These are phyloP conservation scores for Peribolospora kevripleyi DNA, from an alignment of 768 basidiomycete genomes.

Conservation along the genomic window DNA sequence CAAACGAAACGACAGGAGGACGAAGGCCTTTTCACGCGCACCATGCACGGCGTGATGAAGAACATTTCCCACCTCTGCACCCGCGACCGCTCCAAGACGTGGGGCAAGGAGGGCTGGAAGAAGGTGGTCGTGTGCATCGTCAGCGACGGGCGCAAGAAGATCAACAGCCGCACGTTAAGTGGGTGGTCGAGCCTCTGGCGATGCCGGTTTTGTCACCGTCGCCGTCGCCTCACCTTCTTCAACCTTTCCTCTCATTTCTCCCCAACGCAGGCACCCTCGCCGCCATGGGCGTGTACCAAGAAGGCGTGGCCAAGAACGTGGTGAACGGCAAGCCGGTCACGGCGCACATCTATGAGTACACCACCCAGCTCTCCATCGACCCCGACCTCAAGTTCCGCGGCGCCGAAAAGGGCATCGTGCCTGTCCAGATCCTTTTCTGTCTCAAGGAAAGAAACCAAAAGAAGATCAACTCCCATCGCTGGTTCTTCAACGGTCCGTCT, in stretches of 20 bases:
- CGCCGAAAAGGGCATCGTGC: conserved; percentile 52
- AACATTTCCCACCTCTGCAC: conserved; percentile 74
- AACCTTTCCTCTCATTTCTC: not conserved
- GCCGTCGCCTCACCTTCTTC: not conserved
- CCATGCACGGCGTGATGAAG: conserved; percentile 91
- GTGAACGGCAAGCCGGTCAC: conserved; percentile 61
- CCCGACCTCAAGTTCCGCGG: conserved; percentile 61
- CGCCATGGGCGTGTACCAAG: conserved; percentile 83
- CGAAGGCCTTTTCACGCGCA: conserved; percentile 63
- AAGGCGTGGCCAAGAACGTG: conserved; percentile 52
- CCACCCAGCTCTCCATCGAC: conserved; percentile 34
- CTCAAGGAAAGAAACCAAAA: conserved; percentile 82
- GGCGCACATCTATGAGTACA: conserved; percentile 74
- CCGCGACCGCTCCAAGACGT: conserved; percentile 66
- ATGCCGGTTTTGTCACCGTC: not conserved
- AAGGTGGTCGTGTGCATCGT: conserved; percentile 70
- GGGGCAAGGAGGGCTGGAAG: conserved; percentile 97
- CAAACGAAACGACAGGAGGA: conserved; percentile 16
- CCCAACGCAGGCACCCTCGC: conserved; percentile 36
- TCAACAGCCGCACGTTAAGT: conserved; percentile 41
- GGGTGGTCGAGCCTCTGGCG: not conserved
- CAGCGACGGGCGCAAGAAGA: conserved; percentile 60
- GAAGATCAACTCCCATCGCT: conserved; percentile 77
- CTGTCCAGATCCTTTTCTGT: conserved; percentile 80
- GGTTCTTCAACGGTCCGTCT: conserved; percentile 61